Evolutionary conservation across 169 alveolate genomes (phyloP).

Genomic region (Plasmodium fragile): DNA sequence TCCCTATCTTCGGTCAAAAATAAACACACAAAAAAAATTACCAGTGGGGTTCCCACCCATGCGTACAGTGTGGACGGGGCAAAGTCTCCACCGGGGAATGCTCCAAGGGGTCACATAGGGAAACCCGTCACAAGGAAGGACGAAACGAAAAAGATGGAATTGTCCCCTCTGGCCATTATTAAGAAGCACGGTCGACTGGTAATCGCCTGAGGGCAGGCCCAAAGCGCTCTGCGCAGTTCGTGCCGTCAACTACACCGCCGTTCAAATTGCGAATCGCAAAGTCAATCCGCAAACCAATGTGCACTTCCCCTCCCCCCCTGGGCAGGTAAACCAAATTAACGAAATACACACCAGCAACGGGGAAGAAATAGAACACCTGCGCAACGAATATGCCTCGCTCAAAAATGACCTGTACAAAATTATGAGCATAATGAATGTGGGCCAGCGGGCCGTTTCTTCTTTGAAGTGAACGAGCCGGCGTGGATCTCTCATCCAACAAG

Average conservation of each 20-base stretch:
- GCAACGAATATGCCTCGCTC: constrained; percentile 12
- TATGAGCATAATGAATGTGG: constrained; percentile 33
- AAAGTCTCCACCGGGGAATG: not conserved
- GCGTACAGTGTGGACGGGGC: not conserved
- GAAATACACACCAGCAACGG: constrained; percentile 28
- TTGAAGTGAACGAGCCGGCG: constrained; percentile 13
- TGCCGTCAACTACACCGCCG: not conserved
- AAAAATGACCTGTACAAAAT: constrained; percentile 51
- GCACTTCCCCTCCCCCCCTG: not conserved
- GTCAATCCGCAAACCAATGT: not conserved
- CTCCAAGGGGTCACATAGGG: not conserved
- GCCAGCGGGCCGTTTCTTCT: constrained; percentile 49
- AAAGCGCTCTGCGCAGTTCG: not conserved
- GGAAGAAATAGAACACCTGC: constrained; percentile 36
- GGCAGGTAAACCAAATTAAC: constrained; percentile 30
- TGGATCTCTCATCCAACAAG: not conserved
- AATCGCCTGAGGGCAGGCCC: not conserved
- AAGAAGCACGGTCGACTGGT: constrained; percentile 58
- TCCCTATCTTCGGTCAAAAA: not conserved
- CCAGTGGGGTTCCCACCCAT: not conserved
- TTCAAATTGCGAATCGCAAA: not conserved
- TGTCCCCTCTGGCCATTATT: constrained; percentile 28
- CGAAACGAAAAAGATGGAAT: constrained; percentile 13
- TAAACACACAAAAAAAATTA: not conserved
- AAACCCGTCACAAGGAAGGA: not conserved